These are phyloP conservation scores for Exophiala aquamarina DNA, from an alignment of 2,329 filamentous ascomycete genomes.

Conservation along the genomic window DNA sequence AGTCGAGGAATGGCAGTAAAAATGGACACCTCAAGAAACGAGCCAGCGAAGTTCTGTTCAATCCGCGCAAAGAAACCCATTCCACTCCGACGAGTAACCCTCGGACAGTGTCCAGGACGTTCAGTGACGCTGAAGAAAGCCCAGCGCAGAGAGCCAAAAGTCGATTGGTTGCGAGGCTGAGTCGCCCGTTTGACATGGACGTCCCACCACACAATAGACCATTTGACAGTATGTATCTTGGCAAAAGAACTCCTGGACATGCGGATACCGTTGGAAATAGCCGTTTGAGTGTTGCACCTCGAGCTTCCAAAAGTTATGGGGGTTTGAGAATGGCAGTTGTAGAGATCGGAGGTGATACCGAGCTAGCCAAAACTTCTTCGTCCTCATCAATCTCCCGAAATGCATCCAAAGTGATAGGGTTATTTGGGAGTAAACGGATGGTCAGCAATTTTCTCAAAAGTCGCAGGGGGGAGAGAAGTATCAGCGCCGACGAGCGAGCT, in stretches of 20 bases:
- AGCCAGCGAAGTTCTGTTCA: constrained; percentile 7
- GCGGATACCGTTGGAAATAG: constrained; percentile 20
- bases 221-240: constrained; percentile 28
- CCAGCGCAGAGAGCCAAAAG: constrained; percentile 1
- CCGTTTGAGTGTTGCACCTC: constrained; percentile 22
- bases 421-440: constrained; percentile 26
- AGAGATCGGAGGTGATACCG: too few species aligned
- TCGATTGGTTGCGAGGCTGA: constrained; percentile 23
- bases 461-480: constrained; percentile 10
- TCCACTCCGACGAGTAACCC: too few species aligned
- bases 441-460: constrained; percentile 30
- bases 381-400: constrained; percentile 8
- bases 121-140: too few species aligned
- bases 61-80: too few species aligned
- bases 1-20: constrained; percentile 15
- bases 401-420: constrained; percentile 16
- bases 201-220: constrained; percentile 25
- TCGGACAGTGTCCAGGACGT: too few species aligned
- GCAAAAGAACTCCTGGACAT: constrained; percentile 23
- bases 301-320: constrained; percentile 4
- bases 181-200: constrained; percentile 28
- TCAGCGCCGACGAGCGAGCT: constrained; percentile 11
- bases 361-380: constrained; percentile 7
- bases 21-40: constrained; percentile 17
- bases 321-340: constrained; percentile 1